Evolutionary conservation across 2,329 filamentous ascomycete species (phyloP).

Genomic region (Monosporascus ibericus): DNA sequence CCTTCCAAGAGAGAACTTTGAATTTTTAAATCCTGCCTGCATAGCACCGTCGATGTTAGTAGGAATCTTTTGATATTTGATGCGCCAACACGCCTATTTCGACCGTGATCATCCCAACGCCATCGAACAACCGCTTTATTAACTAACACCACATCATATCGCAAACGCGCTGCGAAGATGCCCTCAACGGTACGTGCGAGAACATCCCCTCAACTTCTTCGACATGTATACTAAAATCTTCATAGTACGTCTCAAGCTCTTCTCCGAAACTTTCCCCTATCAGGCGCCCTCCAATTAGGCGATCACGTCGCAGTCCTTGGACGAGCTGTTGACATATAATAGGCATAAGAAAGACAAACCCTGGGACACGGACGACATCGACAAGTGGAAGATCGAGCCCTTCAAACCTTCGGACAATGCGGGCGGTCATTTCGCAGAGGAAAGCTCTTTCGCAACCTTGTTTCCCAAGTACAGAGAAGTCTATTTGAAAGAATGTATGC

Average conservation of each 20-base stretch:
- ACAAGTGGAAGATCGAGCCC: conserved; percentile 89
- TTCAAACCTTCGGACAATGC: conserved; percentile 84
- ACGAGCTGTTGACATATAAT: neutral
- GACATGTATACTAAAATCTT: neutral
- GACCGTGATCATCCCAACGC: neutral
- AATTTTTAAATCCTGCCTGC: no score
- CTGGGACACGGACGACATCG: conserved; percentile 94
- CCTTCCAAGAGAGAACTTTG: no score
- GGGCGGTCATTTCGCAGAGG: conserved; percentile 82
- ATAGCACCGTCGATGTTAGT: neutral
- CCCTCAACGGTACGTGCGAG: neutral
- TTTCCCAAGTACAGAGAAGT: conserved; percentile 97
- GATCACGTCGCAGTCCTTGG: no score
- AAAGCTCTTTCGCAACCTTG: conserved; percentile 80
- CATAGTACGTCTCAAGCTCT: neutral
- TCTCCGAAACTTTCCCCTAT: neutral
- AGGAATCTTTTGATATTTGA: neutral
- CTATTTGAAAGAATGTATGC: conserved; percentile 66
- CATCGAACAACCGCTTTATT: neutral
- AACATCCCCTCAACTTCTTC: no score
- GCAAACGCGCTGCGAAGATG: neutral
- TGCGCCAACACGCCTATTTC: neutral
- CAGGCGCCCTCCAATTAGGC: neutral
- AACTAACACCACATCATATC: neutral
- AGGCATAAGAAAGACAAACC: conserved; percentile 86